These are phyloP conservation scores for Ascochyta koolunga DNA, from an alignment of 2,329 filamentous ascomycete species.

Conservation along the genomic window DNA sequence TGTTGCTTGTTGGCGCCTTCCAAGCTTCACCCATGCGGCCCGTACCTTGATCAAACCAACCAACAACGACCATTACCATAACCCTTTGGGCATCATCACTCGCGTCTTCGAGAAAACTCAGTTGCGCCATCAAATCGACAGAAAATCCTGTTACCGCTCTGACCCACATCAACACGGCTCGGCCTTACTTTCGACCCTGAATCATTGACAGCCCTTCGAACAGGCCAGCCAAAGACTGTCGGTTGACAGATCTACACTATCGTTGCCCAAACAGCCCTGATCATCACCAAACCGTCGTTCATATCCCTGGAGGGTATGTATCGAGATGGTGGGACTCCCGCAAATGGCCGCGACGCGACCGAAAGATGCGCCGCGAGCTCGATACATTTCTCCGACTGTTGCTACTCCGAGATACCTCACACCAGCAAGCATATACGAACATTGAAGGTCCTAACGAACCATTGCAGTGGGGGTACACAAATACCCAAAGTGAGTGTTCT, in stretches of 20 bases:
- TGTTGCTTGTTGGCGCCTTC: background rate
- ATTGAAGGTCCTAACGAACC: background rate
- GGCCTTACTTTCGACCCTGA: slow-evolving; percentile 2
- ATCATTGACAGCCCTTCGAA: background rate
- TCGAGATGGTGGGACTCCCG: slow-evolving; percentile 14
- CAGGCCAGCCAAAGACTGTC: slow-evolving; percentile 5
- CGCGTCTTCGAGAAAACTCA: background rate
- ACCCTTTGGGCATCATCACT: slow-evolving; percentile 11
- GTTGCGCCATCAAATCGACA: slow-evolving; percentile 1
- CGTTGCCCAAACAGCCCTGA: slow-evolving; percentile 3
- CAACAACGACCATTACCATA: background rate
- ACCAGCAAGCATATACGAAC: background rate
- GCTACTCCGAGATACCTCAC: slow-evolving; percentile 5
- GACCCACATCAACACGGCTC: slow-evolving; percentile 2
- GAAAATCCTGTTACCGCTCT: slow-evolving; percentile 4
- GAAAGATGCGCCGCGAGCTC: background rate
- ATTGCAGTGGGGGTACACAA: background rate
- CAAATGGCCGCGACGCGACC: slow-evolving; percentile 10
- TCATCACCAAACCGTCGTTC: slow-evolving; percentile 6
- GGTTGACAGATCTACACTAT: slow-evolving; percentile 8
- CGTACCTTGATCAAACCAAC: slow-evolving; percentile 8
- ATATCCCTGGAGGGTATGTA: slow-evolving; percentile 6
- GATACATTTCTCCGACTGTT: slow-evolving; percentile 2
- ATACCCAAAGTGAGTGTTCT: background rate
- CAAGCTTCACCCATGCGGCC: slow-evolving; percentile 12